Evolutionary conservation across 169 alveolate species (phyloP).

Genomic region (Theileria annulata): DNA sequence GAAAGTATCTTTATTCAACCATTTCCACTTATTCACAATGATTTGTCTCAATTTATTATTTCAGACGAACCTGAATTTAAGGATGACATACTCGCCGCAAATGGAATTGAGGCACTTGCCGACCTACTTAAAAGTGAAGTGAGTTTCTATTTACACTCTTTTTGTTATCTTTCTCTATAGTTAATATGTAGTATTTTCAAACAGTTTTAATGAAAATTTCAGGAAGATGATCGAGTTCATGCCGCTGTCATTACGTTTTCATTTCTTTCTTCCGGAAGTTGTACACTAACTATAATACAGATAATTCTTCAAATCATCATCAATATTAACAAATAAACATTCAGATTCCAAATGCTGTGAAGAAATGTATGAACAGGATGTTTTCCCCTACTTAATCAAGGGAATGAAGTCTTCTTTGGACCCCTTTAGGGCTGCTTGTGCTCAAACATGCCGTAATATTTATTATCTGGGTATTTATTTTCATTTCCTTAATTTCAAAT

Average conservation of each 20-base stretch:
- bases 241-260: slow-evolving; percentile 90
- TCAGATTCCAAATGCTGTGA: slow-evolving; percentile 80
- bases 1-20: slow-evolving; percentile 44
- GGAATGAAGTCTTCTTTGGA: slow-evolving; percentile 85
- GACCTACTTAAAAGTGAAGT: slow-evolving; percentile 57
- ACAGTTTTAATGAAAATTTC: not conserved
- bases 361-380: slow-evolving; percentile 85
- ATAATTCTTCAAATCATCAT: not conserved
- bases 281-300: not conserved
- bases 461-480: slow-evolving; percentile 76
- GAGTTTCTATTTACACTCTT: slow-evolving; percentile 4
- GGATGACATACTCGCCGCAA: slow-evolving; percentile 59
- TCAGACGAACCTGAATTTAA: slow-evolving; percentile 52
- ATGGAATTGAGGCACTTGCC: slow-evolving; percentile 60
- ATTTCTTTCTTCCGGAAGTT: slow-evolving; percentile 86
- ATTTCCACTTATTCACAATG: not conserved
- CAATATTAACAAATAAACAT: not conserved
- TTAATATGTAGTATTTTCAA: not conserved
- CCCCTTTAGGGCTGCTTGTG: slow-evolving; percentile 90
- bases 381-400: slow-evolving; percentile 80
- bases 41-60: not conserved
- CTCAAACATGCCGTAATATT: slow-evolving; percentile 87
- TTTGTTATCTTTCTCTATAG: not conserved
- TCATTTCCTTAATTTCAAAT: not conserved
- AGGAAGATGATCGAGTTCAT: slow-evolving; percentile 86